Evolutionary conservation across 768 basidiomycete species (phyloP).

Genomic region (Mycena belliarum): DNA sequence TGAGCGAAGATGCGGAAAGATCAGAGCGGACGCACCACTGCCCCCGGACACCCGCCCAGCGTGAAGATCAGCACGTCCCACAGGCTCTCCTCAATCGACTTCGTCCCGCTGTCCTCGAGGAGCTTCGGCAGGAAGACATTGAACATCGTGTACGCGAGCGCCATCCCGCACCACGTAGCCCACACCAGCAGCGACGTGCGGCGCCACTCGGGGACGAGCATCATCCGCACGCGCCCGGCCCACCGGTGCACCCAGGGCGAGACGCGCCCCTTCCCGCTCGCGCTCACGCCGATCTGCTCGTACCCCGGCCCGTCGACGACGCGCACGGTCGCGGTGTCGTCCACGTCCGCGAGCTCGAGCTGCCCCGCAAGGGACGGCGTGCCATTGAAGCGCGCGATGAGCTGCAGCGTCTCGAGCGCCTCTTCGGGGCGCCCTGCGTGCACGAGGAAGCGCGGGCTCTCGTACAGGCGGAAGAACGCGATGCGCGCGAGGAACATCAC

Average conservation of each 20-base stretch:
- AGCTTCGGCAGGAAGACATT: conserved; percentile 90
- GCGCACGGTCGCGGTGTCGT: conserved; percentile 27
- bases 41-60: conserved; percentile 81
- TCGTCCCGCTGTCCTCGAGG: conserved; percentile 52
- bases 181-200: conserved; percentile 79
- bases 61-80: conserved; percentile 91
- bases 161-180: conserved; percentile 74
- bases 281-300: conserved; percentile 9
- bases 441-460: conserved; percentile 92
- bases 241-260: conserved; percentile 38
- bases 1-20: no score
- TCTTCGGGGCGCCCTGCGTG: conserved; percentile 84
- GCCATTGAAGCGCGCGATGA: conserved; percentile 88
- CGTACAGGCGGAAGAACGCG: conserved; percentile 87
- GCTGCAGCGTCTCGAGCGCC: conserved; percentile 77
- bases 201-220: conserved; percentile 76
- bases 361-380: conserved; percentile 60
- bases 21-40: conserved; percentile 57
- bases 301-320: not conserved
- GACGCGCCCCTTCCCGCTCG: conserved; percentile 3
- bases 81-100: conserved; percentile 60
- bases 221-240: conserved; percentile 65
- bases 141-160: conserved; percentile 84
- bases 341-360: conserved; percentile 67
- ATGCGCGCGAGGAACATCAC: conserved; percentile 87